Percentiles rank a stretch among this genome's conserved stretches.
Evolutionary conservation across 2,329 filamentous ascomycete species (phyloP).

Genomic region (Aspergillus luchuensis): DNA sequence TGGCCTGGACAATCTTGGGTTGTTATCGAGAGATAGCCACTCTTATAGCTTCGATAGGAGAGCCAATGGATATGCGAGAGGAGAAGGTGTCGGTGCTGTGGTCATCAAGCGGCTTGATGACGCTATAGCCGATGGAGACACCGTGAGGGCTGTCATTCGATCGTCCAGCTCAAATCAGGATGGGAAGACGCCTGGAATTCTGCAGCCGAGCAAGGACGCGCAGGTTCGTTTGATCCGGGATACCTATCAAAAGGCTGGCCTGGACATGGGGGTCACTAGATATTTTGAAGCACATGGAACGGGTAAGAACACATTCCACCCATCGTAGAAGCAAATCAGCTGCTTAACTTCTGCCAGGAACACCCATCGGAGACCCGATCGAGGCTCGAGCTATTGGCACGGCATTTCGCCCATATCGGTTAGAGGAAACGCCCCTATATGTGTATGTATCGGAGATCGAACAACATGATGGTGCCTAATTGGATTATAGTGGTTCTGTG

Average conservation of each 20-base stretch:
- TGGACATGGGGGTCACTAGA: conserved; percentile 7
- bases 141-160: conserved; percentile 41
- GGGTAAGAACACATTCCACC: not conserved
- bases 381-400: conserved; percentile 19
- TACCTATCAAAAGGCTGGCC: conserved; percentile 16
- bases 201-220: conserved; percentile 22
- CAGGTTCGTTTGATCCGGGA: conserved; percentile 38
- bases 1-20: conserved; percentile 11
- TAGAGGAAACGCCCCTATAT: conserved; percentile 3
- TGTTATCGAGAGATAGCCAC: conserved; percentile 16
- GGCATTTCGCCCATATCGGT: conserved; percentile 10
- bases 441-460: not conserved
- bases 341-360: conserved; percentile 33
- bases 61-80: conserved; percentile 52
- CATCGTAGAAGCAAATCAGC: no score
- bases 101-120: conserved; percentile 52
- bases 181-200: conserved; percentile 27
- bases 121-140: conserved; percentile 49
- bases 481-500: conserved; percentile 2
- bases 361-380: conserved; percentile 28
- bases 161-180: conserved; percentile 33
- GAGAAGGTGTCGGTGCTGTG: conserved; percentile 53
- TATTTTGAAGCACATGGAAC: conserved; percentile 20
- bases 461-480: not conserved
- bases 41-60: conserved; percentile 32